Conservation (phyloP, 305 asterid genomes). For the Fraxinus ornus region DNA sequence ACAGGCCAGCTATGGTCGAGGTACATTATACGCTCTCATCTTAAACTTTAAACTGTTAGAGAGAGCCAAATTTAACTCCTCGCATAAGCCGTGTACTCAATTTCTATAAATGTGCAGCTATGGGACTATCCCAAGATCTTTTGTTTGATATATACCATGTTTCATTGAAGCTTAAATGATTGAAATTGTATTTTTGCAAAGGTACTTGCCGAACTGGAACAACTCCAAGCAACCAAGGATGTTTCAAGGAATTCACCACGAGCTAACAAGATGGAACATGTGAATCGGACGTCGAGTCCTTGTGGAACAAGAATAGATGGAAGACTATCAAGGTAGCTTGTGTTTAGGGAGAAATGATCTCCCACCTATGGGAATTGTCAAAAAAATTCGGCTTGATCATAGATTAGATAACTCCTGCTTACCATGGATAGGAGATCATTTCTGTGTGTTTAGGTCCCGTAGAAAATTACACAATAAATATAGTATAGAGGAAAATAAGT, state of each 20-base stretch:
- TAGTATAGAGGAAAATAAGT: neutral
- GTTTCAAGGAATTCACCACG: conserved; percentile 27
- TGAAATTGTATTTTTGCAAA: conserved; percentile 8
- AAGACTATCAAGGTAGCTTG: neutral
- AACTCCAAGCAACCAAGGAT: conserved; percentile 39
- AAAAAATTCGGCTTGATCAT: no score
- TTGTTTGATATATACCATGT: neutral
- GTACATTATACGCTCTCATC: conserved; percentile 14
- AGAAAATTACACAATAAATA: neutral
- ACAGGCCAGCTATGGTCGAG: conserved; percentile 63
- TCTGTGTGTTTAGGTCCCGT: no score
- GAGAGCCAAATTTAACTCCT: neutral
- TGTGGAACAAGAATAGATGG: conserved; percentile 23
- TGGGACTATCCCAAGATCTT: neutral
- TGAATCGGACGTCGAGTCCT: conserved; percentile 15
- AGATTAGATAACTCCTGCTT: no score
- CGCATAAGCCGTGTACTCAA: neutral
- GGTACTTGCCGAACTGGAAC: conserved; percentile 50
- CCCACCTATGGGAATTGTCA: no score
- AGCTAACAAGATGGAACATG: conserved; percentile 23
- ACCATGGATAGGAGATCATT: no score
- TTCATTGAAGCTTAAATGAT: neutral
- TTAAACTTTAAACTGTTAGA: neutral
- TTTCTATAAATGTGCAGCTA: neutral
- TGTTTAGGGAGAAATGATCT: no score